Evolutionary conservation across 1,284 basidiomycete genomes (phyloP).

Genomic region (Hypsizygus ulmarius): DNA sequence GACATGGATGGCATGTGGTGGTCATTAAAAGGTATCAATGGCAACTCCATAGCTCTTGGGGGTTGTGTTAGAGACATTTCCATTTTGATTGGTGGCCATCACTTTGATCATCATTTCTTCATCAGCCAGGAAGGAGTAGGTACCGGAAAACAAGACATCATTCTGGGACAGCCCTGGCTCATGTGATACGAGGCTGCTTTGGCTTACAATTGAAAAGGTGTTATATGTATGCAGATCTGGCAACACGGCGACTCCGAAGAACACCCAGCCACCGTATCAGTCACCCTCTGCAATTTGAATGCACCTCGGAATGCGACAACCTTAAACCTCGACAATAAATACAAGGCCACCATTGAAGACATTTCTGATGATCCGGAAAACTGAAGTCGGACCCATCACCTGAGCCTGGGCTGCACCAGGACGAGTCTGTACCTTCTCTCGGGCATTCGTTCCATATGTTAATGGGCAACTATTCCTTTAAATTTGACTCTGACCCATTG

Average conservation of each 20-base stretch:
- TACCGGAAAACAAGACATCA: constrained; percentile 2
- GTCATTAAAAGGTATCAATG: too few relatives aligned
- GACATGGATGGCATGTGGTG: too few relatives aligned
- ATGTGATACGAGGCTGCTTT: too few relatives aligned
- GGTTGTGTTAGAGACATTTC: too few relatives aligned
- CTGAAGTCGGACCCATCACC: constrained; percentile 8
- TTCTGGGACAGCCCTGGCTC: background rate
- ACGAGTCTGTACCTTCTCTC: constrained; percentile 14
- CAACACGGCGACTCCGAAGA: constrained; percentile 11
- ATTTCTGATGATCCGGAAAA: constrained; percentile 17
- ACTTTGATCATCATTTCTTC: constrained; percentile 1
- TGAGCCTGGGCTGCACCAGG: constrained; percentile 11
- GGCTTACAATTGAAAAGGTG: too few relatives aligned
- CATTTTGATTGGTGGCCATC: background rate
- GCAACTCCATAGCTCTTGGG: too few relatives aligned
- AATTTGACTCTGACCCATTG: too few relatives aligned
- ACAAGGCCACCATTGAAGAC: constrained; percentile 9
- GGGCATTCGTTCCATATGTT: constrained; percentile 16
- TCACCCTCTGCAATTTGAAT: background rate
- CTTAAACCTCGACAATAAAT: background rate
- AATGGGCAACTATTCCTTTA: constrained; percentile 9
- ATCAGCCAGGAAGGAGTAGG: background rate
- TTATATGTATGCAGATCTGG: constrained; percentile 16
- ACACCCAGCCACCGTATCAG: background rate
- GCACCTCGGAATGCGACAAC: background rate